Conservation (phyloP, 306 rosid genomes). For the Aeschynomene evenia region DNA sequence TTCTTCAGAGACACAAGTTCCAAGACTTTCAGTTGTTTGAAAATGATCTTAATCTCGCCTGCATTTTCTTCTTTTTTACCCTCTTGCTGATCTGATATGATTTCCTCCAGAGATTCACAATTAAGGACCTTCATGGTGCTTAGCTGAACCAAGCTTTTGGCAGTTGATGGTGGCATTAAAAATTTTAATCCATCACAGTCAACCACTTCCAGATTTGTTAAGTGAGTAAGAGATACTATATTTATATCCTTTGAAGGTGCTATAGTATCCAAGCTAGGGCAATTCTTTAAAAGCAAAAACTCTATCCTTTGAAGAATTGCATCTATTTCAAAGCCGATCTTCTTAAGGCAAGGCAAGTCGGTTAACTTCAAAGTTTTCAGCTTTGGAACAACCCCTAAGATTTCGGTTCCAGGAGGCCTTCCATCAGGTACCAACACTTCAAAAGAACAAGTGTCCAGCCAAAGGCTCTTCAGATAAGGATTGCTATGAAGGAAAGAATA, state of each 20-base stretch:
- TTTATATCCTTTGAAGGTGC: background rate
- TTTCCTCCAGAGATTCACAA: background rate
- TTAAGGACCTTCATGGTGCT: background rate
- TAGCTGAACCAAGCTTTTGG: constrained; percentile 26
- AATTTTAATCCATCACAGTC: background rate
- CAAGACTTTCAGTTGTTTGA: background rate
- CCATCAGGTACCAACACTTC: background rate
- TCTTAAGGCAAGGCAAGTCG: background rate
- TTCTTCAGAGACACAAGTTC: background rate
- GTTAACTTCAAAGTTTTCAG: background rate
- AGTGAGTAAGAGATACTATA: constrained; percentile 6
- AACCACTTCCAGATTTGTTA: constrained; percentile 13
- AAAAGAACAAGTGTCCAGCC: background rate
- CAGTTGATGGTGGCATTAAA: constrained; percentile 15
- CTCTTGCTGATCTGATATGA: background rate
- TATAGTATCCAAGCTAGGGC: background rate
- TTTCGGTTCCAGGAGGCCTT: background rate
- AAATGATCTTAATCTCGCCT: background rate
- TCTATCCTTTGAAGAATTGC: background rate
- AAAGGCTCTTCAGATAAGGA: background rate
- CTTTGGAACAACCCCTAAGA: constrained; percentile 18
- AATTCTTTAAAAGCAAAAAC: background rate
- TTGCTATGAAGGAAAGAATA: constrained; percentile 19
- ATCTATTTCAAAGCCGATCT: constrained; percentile 14
- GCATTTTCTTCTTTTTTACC: background rate